Conservation (phyloP, 208 protist species). For the Trypanosoma conorhini region DNA sequence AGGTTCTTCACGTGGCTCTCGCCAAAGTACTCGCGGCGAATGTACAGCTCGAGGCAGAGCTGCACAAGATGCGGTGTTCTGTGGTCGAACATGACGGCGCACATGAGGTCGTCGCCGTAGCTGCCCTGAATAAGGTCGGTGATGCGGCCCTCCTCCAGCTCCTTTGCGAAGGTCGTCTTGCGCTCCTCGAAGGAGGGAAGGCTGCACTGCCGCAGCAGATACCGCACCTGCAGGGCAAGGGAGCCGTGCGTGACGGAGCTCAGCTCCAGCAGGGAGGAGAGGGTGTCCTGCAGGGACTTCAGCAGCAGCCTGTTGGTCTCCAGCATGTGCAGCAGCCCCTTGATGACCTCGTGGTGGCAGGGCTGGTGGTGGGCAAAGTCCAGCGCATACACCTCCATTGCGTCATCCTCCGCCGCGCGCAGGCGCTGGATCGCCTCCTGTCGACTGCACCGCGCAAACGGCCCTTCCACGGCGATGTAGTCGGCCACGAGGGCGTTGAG, state of each 20-base stretch:
- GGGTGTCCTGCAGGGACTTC: conserved; percentile 50
- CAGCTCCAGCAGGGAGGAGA: conserved; percentile 54
- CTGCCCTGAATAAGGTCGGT: conserved; percentile 51
- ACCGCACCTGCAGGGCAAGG: conserved; percentile 67
- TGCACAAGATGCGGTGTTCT: conserved; percentile 68
- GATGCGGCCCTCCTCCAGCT: conserved; percentile 57
- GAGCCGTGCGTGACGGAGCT: conserved; percentile 56
- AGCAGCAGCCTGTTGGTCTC: conserved; percentile 61
- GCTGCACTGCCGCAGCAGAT: conserved; percentile 67
- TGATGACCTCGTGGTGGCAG: conserved; percentile 69
- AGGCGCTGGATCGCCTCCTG: conserved; percentile 74
- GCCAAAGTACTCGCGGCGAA: conserved; percentile 83
- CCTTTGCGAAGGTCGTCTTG: conserved; percentile 58
- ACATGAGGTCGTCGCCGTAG: conserved; percentile 73
- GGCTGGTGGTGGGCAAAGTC: conserved; percentile 82
- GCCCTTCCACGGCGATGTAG: conserved; percentile 69
- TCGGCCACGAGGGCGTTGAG: conserved; percentile 60
- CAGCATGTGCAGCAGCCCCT: conserved; percentile 53
- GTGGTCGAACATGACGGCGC: conserved; percentile 80
- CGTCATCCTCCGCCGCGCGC: conserved; percentile 36
- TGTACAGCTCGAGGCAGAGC: conserved; percentile 70
- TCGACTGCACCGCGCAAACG: conserved; percentile 63
- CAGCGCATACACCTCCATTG: conserved; percentile 39
- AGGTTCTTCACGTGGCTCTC: conserved; percentile 55
- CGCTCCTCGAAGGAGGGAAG: conserved; percentile 76